A percentile compares a stretch with the other conserved stretches of the same genome.
Evolutionary conservation across 2,329 filamentous ascomycete genomes (phyloP).

Genomic region (Arthrobotrys pseudoclavata): DNA sequence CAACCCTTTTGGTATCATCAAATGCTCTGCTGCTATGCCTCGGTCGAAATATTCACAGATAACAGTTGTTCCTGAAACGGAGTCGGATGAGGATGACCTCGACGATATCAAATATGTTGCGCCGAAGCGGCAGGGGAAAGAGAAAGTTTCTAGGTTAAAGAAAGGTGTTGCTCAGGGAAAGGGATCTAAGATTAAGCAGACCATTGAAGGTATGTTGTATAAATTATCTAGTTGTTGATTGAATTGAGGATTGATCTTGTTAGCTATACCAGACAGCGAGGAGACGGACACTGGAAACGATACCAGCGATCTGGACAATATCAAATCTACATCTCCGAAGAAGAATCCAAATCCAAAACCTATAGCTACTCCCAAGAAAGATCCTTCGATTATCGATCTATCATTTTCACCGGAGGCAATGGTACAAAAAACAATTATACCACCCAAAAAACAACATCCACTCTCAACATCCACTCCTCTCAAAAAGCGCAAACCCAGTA

Average conservation of each 20-base stretch:
- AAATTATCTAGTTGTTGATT: background rate
- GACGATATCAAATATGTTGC: conserved; percentile 52
- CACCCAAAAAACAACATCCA: conserved; percentile 4
- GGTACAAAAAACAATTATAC: conserved; percentile 21
- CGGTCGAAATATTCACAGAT: background rate
- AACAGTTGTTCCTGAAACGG: conserved; percentile 13
- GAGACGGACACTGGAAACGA: conserved; percentile 41
- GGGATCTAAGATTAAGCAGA: background rate
- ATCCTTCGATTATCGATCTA: conserved; percentile 46
- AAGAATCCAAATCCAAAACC: conserved; percentile 2
- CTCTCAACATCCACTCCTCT: background rate
- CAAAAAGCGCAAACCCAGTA: conserved; percentile 39
- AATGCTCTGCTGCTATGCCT: background rate
- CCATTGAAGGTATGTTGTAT: background rate
- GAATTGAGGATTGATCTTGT: background rate
- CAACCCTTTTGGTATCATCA: background rate
- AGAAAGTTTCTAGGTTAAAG: background rate
- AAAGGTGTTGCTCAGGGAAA: background rate
- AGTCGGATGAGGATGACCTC: conserved; percentile 45
- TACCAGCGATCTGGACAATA: conserved; percentile 52
- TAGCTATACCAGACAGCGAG: background rate
- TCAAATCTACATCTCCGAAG: conserved; percentile 25
- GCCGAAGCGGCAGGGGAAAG: conserved; percentile 29
- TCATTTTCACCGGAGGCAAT: conserved; percentile 43
- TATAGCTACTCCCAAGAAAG: conserved; percentile 35